Base-by-base conservation (phyloP, 2,329 filamentous ascomycete species). In the Diaporthe helianthi region DNA sequence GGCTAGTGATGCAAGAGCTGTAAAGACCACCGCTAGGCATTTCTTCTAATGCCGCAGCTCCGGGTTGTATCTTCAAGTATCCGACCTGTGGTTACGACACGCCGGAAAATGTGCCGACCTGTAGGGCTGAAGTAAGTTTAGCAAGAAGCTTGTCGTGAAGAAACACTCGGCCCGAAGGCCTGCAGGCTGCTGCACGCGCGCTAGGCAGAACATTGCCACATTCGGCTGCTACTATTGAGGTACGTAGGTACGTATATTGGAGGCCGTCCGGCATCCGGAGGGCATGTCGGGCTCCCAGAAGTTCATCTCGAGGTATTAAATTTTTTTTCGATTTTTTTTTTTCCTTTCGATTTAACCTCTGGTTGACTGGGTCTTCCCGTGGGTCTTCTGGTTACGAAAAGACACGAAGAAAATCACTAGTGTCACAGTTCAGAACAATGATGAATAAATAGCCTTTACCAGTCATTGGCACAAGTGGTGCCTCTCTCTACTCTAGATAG, bases 121-220 rank as follows among this genome's bases (percentile, higher is more conserved):
- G 54, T 72, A 72, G 69, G 71, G 71, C 71, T 72, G 71, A 72
- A 58, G 52, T 54, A 72, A 58, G 52, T 54, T 26, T 55, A 58
- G 53, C 65, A 53, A 63, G 44, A 63, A 63, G 58, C 58, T 63
- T 63, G 58, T 63, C 44, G 26, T n/a, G 44, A 63, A 29, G 44
- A 63, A 63, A 49, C 58, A 63, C 58, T 63, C 49, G 58, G 58
- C 58, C 44, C 29, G 3, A 3, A 31, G 13, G 41, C n/a, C n/a
- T n/a, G n/a, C n/a, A n/a, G 19, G 13, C 19, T 61, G 54, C 58
- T 61, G 19, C 58, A 47, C 29, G 1, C n/a, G 36, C 65, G 65
- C 71, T 72, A 71, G 54, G 19, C 29, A 60, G 54, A 71, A 69
- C 71, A 72, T 66, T 66, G 71, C 71, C 71, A 71, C 71, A 38